These are phyloP conservation scores for Geotrichum restrictum DNA, from an alignment of 1,139 yeast genomes.

Conservation along the genomic window DNA sequence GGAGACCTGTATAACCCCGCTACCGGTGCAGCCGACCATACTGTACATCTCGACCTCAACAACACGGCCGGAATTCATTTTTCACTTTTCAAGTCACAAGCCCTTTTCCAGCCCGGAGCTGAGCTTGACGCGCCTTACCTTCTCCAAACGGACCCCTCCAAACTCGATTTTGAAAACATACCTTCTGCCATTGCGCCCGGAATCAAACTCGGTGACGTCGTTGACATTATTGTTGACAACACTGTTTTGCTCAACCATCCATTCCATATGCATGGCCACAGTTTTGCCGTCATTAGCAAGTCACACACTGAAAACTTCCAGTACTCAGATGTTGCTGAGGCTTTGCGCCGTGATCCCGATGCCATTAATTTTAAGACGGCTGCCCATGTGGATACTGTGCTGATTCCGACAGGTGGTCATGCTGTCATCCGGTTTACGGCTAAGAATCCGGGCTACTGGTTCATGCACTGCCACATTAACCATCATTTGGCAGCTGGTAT, in stretches of 20 bases:
- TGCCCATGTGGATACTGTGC: slow-evolving; percentile 50
- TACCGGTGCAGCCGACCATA: slow-evolving; percentile 31
- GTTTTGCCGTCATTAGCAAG: slow-evolving; percentile 32
- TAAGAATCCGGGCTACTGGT: slow-evolving; percentile 33
- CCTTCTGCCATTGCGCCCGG: slow-evolving; percentile 27
- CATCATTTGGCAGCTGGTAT: slow-evolving; percentile 42
- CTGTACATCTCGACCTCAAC: slow-evolving; percentile 30
- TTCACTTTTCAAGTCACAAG: slow-evolving; percentile 31
- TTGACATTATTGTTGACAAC: slow-evolving; percentile 40
- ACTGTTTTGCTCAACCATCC: slow-evolving; percentile 38
- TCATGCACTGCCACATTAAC: slow-evolving; percentile 43
- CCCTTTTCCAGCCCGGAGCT: slow-evolving; percentile 1
- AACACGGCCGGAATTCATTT: slow-evolving; percentile 36
- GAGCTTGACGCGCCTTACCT: slow-evolving; percentile 17
- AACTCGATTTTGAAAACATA: slow-evolving; percentile 13
- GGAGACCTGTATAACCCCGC: slow-evolving; percentile 3
- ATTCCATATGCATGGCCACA: slow-evolving; percentile 42
- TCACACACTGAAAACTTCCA: slow-evolving; percentile 4
- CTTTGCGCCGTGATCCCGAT: slow-evolving; percentile 52
- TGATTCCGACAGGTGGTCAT: slow-evolving; percentile 47
- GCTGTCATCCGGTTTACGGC: slow-evolving; percentile 29
- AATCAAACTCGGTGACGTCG: slow-evolving; percentile 33
- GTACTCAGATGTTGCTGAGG: slow-evolving; percentile 21
- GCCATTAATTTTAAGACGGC: slow-evolving; percentile 42
- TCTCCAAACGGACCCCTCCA: slow-evolving; percentile 14